Evolutionary conservation across 768 basidiomycete species (phyloP), one percentile per base, ranked within the genome.

Genomic region (Tubosaeta brunneosetosa): DNA sequence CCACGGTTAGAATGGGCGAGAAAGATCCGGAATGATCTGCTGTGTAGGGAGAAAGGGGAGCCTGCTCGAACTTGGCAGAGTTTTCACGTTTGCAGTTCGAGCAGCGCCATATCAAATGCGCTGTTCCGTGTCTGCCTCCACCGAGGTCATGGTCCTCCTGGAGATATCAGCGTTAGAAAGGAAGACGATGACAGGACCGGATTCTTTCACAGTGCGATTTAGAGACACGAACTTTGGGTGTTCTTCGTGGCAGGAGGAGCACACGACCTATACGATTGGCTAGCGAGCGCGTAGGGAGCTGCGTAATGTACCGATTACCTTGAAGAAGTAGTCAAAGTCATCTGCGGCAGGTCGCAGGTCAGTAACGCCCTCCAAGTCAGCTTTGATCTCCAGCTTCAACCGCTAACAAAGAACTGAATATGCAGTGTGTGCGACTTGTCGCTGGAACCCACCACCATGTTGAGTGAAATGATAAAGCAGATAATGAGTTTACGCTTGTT

Each of bases 101-200:
- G 60, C 89, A 92, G 57, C 74, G 77, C 91, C 91, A 93, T 34
- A 92, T 87, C 60, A 92, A 85, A 65, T 91, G 73, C 6, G 91
- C 91, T 6, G 73, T 85, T 61, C 69, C 78, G 42, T 83, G 80
- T 68, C 84, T 91, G 14, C 84, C 74, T 8, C 83, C 78, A 16
- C 81, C 76, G n/a, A 90, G 71, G 55, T 84, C 79, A 55, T 71
- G 77, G 64, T 81, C 75, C 67, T 90, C 82, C 89, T 91, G 59
- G 27, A 22, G 44, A 43, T n/a, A 42, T 26, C 22, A 31, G 42
- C 6, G 55, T 61, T 38, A 58, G 47, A 29, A 41, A 22, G 16
- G 34, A 11, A 40, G 42, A 7, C 14, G 9, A 16, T 34, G n/a
- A 8, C 26, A 43, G 42, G 41, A 36, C 4, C 29, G 10, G 19